phyloP scores from a whole-genome alignment of 2,329 filamentous ascomycete genomes.

The Aureobasidium sp. region DNA sequence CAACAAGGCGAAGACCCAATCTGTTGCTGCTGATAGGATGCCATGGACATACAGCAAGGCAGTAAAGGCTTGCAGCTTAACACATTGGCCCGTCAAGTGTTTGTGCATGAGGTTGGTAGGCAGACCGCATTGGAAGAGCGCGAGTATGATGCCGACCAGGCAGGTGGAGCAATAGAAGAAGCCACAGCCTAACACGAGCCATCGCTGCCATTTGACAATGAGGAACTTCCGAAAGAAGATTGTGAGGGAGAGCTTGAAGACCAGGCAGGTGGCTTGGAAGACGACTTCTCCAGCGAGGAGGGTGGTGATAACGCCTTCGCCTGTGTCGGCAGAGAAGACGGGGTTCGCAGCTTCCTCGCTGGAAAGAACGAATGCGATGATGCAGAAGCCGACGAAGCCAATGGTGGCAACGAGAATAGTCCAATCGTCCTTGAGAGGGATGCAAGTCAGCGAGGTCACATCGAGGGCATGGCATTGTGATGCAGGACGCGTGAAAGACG shows the following conservation, averaged over 20 bases:
- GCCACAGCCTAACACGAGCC: not conserved
- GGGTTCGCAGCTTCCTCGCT: not conserved
- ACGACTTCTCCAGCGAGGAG: not conserved
- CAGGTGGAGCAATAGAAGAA: slow-evolving; percentile 2
- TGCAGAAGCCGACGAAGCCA: not conserved
- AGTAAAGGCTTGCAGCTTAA: not conserved
- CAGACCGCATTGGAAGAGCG: not conserved
- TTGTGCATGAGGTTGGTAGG: not conserved
- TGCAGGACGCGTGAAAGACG: not conserved
- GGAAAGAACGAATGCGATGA: not conserved
- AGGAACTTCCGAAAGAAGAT: not conserved
- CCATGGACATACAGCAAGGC: not conserved
- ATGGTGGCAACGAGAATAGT: not conserved
- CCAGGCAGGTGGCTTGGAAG: not conserved
- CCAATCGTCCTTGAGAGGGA: not conserved
- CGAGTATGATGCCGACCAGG: not conserved
- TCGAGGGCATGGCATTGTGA: not conserved
- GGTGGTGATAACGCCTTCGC: not conserved
- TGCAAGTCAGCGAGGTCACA: not conserved
- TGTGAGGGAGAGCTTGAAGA: slow-evolving; percentile 1
- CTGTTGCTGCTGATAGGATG: not conserved
- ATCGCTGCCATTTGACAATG: not conserved
- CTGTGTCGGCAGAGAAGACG: not conserved
- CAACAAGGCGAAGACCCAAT: not conserved
- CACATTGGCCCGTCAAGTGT: not conserved